Evolutionary conservation across 2,329 filamentous ascomycete species (phyloP), one percentile per base, ranked within the genome.

Genomic region (Fusarium chuoi): DNA sequence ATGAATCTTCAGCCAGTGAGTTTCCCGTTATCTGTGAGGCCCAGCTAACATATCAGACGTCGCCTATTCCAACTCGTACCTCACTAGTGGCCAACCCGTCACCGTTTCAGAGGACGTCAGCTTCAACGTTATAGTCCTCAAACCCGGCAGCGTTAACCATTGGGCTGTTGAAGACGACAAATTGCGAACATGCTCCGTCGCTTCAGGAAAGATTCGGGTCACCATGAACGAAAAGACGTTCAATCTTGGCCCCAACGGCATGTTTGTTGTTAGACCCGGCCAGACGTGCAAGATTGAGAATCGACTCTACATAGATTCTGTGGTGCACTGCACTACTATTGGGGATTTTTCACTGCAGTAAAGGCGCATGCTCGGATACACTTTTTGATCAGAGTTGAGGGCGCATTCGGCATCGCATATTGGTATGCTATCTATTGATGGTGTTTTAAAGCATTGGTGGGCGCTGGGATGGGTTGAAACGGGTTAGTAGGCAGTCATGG

Each of bases 61-160:
- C n/a, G 83, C 82, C 8, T 86, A 83, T 66, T 86, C 85, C 20
- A 83, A 81, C 42, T 78, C 83, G 1, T 87, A 85, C 67, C 75
- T 86, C 8, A 79, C 81, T 0, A 80, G 79, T 36, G 79, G 79
- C 10, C 79, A 82, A 38, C 79, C 84, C 0, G 77, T 86, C 11
- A 69, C 68, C 3, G 77, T 87, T 7, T 80, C 80, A 0, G 78
- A 81, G 28, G 82, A 84, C 26, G 66, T 86, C 9, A 77, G 79
- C 42, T 83, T 86, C 64, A 83, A 86, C 58, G 79, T 86, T 15
- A 56, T 84, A 5, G 77, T 79, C 12, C 68, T 86, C n/a, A 83
- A 83, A 51, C 82, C 84, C 0, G 85, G 85, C 4, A 78, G 73
- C 17, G 78, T 75, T 14, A 76, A 80, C 22, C 78, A 74, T 14